A percentile compares a stretch with the other conserved stretches of the same genome.
Conservation (phyloP, 129 eudicot species). For the Saussurea involucrata region DNA sequence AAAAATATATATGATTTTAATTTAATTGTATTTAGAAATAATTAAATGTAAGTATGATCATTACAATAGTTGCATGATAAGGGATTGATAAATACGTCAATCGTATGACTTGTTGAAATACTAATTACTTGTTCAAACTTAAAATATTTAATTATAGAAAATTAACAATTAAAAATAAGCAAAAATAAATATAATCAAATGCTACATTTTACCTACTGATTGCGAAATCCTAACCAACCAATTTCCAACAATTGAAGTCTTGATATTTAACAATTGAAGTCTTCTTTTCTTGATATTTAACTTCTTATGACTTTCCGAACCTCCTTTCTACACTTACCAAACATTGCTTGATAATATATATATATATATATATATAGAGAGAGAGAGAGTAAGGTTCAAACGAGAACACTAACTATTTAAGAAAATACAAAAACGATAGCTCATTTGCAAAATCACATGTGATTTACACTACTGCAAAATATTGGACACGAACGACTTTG, state of each 20-base stretch:
- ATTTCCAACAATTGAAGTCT: constrained; percentile 39
- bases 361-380: no score
- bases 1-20: background rate
- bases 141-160: constrained; percentile 22
- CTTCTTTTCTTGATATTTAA: constrained; percentile 8
- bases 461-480: no score
- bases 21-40: background rate
- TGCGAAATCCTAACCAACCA: constrained; percentile 56
- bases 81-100: constrained; percentile 5
- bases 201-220: constrained; percentile 69
- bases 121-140: constrained; percentile 33
- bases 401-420: background rate
- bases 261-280: constrained; percentile 29
- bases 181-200: constrained; percentile 20
- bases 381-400: no score
- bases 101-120: constrained; percentile 15
- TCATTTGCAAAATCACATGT: no score
- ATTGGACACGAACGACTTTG: no score
- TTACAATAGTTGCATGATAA: constrained; percentile 5
- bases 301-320: constrained; percentile 9
- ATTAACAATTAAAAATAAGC: background rate
- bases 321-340: constrained; percentile 16
- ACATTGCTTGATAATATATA: background rate
- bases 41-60: background rate
- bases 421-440: no score